Percentiles rank a stretch among this genome's conserved stretches.
These are phyloP conservation scores for Cucurbita argyrosperma DNA, from an alignment of 306 rosid species.

Conservation along the genomic window DNA sequence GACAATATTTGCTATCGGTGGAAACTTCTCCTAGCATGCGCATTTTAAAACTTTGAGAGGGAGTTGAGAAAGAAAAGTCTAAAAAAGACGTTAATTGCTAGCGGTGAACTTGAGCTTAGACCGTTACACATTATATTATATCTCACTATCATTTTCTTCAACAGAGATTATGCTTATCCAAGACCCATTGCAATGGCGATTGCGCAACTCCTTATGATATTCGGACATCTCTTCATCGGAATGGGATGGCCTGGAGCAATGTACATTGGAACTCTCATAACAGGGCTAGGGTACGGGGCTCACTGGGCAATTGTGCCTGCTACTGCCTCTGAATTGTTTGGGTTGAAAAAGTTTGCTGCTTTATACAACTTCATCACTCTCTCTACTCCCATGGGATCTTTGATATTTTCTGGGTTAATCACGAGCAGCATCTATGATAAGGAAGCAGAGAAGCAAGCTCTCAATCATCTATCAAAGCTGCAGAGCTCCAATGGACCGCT, in stretches of 20 bases:
- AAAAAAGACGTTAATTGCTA: no score
- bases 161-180: conserved; percentile 70
- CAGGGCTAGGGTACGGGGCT: conserved; percentile 85
- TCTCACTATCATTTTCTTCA: conserved; percentile 11
- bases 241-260: conserved; percentile 87
- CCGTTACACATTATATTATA: not conserved
- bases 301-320: conserved; percentile 96
- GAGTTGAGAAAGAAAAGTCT: no score
- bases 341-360: conserved; percentile 76
- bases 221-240: conserved; percentile 59
- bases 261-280: conserved; percentile 58
- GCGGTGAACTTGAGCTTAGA: no score
- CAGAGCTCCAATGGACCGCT: conserved; percentile 23
- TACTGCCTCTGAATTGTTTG: conserved; percentile 91
- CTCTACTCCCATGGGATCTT: conserved; percentile 68
- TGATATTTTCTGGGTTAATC: conserved; percentile 63
- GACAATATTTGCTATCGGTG: no score
- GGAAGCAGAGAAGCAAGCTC: conserved; percentile 84
- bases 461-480: not conserved
- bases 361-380: conserved; percentile 80
- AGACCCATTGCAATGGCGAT: conserved; percentile 67
- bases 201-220: conserved; percentile 65
- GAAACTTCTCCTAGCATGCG: no score
- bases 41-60: no score
- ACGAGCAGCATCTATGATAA: conserved; percentile 69